A percentile compares a stretch with the other conserved stretches of the same genome.
Evolutionary conservation across 169 alveolate species (phyloP).

Genomic region (Plasmodium yoelii): DNA sequence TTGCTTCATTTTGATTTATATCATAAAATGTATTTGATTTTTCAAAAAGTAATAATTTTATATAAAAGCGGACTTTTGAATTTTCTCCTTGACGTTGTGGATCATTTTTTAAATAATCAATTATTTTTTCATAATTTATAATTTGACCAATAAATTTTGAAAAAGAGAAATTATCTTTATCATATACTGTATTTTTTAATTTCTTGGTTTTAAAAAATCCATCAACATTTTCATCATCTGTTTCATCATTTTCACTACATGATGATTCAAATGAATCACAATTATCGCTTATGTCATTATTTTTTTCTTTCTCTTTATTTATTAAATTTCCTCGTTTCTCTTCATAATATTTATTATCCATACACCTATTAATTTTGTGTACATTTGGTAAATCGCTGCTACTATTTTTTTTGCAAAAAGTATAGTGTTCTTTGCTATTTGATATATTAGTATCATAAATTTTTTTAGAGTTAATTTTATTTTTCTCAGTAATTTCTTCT

Average conservation of each 20-base stretch:
- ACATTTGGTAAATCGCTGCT: constrained; percentile 26
- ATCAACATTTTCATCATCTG: constrained; percentile 76
- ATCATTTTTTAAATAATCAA: constrained; percentile 61
- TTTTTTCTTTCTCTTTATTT: constrained; percentile 5
- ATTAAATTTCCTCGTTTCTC: constrained; percentile 1
- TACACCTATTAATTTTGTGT: constrained; percentile 13
- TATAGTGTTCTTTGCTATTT: background rate
- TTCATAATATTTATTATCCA: constrained; percentile 22
- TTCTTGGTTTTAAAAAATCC: constrained; percentile 73
- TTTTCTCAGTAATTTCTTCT: background rate
- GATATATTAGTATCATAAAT: background rate
- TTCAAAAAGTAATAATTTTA: constrained; percentile 58
- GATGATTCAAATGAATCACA: constrained; percentile 45
- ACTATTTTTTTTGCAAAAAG: background rate
- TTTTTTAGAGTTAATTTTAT: background rate
- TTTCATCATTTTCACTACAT: constrained; percentile 65
- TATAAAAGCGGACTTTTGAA: constrained; percentile 46
- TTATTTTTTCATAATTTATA: constrained; percentile 74
- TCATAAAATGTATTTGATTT: constrained; percentile 20
- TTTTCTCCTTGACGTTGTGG: constrained; percentile 70
- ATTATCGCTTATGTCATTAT: background rate
- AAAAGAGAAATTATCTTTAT: constrained; percentile 41
- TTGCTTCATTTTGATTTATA: background rate
- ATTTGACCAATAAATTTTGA: constrained; percentile 50
- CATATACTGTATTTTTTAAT: constrained; percentile 71